Percentiles rank a stretch among this genome's conserved stretches.
Evolutionary conservation across 2,329 filamentous ascomycete genomes (phyloP).

Genomic region (Claviceps maximensis): DNA sequence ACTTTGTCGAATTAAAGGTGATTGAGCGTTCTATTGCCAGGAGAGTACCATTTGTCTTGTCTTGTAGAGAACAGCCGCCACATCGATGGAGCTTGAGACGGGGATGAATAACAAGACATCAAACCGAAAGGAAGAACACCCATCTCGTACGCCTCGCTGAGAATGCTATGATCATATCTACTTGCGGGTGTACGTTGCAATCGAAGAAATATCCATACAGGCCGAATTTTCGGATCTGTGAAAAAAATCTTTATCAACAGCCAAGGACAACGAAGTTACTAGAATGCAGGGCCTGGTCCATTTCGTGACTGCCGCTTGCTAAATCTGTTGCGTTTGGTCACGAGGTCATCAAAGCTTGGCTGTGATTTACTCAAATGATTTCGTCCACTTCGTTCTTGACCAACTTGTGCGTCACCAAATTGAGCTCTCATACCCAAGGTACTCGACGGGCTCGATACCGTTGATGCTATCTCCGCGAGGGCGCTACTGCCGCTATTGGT

Average conservation of each 20-base stretch:
- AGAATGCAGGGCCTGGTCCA: constrained; percentile 83
- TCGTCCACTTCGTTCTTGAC: constrained; percentile 39
- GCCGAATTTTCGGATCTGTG: background rate
- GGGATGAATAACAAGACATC: background rate
- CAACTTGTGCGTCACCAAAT: constrained; percentile 35
- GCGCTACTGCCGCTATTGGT: constrained; percentile 54
- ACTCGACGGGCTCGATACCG: constrained; percentile 63
- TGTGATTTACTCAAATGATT: constrained; percentile 48
- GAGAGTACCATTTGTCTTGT: background rate
- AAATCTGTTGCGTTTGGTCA: constrained; percentile 53
- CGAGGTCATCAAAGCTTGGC: constrained; percentile 37
- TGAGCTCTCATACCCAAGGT: constrained; percentile 50
- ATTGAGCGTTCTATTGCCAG: constrained; percentile 47
- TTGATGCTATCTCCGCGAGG: constrained; percentile 56
- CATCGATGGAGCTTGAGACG: background rate
- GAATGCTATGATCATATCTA: constrained; percentile 16
- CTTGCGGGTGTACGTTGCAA: background rate
- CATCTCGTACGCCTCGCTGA: constrained; percentile 21
- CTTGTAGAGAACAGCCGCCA: background rate
- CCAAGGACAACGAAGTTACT: background rate
- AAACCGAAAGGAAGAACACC: constrained; percentile 14
- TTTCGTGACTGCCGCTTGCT: constrained; percentile 91
- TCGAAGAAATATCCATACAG: background rate
- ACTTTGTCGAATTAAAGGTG: too few relatives aligned
- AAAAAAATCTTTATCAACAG: background rate